Base-by-base conservation (phyloP, 768 basidiomycete species). In the Lactifluus pinguis region DNA sequence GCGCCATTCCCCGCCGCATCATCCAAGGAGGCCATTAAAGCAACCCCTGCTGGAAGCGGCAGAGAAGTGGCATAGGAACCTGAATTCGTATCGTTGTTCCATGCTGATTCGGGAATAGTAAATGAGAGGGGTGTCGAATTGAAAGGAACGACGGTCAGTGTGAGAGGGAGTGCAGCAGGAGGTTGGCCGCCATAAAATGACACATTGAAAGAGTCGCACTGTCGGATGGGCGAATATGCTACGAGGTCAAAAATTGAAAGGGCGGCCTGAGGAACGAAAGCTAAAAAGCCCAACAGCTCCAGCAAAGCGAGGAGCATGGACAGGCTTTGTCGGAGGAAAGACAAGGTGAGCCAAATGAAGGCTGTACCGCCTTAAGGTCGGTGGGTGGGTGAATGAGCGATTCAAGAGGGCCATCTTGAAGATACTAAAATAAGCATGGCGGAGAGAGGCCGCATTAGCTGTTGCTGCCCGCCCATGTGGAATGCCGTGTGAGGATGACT, bases 11-110 rank as follows among this genome's bases (percentile, higher is more conserved):
- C 80, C 4, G 62, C 59, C 0, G 70, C 69, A 67, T 81, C 77
- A 60, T 83, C 79, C 30, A 86, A 75, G 11, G 81, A 80, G 7
- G 83, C 81, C 45, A 87, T 66, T 60, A 85, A 84, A 14, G 69
- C 68, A 8, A 80, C 77, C 30, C 76, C 78, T 2, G 76, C 78
- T 2, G 75, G 62, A 19, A 83, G 72, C 6, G 84, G 84, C 2
- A 85, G 72, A 66, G 80, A 81, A 6, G 78, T 74, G 53, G 84
- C 72, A 34, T 69, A 69, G 15, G 79, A 73, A 1, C 80, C 80
- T 10, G 73, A 72, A 14, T 72, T 69, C 54, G 76, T 71, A 25
- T 71, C 69, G 15, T 69, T 61, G 51, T 73, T 66, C 72, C 73
- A 74, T n/a, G 63, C 61, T 15, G 72, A 68, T 49, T 72, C 67